phyloP scores from a whole-genome alignment of 2,329 filamentous ascomycete genomes.

The Orbilia ellipsospora region DNA sequence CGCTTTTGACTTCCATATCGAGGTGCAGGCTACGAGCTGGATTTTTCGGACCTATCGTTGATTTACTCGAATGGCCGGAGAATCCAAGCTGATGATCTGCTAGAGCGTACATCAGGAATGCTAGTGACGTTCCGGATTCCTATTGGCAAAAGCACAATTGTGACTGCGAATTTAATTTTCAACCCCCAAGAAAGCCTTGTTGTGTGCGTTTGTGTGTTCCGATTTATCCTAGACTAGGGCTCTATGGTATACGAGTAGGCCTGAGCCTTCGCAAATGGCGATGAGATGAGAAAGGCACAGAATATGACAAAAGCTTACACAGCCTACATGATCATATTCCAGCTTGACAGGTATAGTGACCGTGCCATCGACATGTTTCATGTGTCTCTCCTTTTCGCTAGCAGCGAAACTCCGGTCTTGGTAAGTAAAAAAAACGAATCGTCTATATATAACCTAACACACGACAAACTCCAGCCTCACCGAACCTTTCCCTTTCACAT shows the following conservation, averaged over 20 bases:
- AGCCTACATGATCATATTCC: not conserved
- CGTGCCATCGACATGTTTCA: too few species aligned
- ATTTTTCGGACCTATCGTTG: not conserved
- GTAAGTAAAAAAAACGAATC: not conserved
- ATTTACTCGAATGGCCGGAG: conserved; percentile 5
- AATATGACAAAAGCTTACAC: not conserved
- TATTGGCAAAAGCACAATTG: conserved; percentile 4
- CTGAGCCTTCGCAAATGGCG: too few species aligned
- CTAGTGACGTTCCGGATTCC: not conserved
- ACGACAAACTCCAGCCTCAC: conserved; percentile 5
- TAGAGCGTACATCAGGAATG: not conserved
- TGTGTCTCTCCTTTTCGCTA: too few species aligned
- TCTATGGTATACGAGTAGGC: too few species aligned
- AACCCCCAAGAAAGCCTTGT: not conserved
- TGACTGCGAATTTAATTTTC: conserved; percentile 10
- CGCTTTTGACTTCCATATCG: conserved; percentile 15
- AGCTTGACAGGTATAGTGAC: not conserved
- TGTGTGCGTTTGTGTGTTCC: not conserved
- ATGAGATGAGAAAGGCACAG: conserved; percentile 8
- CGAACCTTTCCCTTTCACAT: not conserved
- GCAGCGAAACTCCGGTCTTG: not conserved
- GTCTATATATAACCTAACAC: conserved; percentile 17
- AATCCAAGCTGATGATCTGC: conserved; percentile 3
- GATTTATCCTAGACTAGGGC: too few species aligned
- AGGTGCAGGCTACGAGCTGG: not conserved